Evolutionary conservation across 176 grass and related monocot species (phyloP).

Genomic region (Oryza nivara): DNA sequence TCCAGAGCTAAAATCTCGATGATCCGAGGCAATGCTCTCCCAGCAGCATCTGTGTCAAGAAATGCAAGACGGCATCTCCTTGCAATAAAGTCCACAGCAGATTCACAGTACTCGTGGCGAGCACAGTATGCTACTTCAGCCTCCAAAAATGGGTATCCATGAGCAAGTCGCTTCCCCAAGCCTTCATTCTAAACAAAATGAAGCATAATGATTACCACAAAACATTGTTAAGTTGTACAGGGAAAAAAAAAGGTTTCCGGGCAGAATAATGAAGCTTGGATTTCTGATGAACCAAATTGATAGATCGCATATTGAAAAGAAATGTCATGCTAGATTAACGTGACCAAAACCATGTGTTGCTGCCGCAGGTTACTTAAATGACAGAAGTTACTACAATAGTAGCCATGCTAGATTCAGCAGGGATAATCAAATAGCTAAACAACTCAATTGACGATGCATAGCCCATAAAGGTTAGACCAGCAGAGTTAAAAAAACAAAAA

Average conservation of each 20-base stretch:
- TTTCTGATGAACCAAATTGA: not conserved
- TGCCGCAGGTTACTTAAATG: not conserved
- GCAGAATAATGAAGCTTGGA: not conserved
- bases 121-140: slow-evolving; percentile 98
- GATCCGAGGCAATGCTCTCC: slow-evolving; percentile 72
- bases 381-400: no score
- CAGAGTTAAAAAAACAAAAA: not conserved
- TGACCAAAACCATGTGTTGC: not conserved
- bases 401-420: not conserved
- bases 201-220: not conserved
- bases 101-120: slow-evolving; percentile 86
- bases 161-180: slow-evolving; percentile 84
- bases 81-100: slow-evolving; percentile 82
- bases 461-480: not conserved
- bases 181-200: slow-evolving; percentile 67
- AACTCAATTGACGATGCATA: not conserved
- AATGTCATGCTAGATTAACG: no score
- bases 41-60: slow-evolving; percentile 85
- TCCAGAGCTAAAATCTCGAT: slow-evolving; percentile 77
- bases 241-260: not conserved
- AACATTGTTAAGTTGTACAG: not conserved
- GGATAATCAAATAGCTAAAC: slow-evolving; percentile 7
- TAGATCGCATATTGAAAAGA: not conserved
- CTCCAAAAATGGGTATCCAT: slow-evolving; percentile 89
- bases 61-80: slow-evolving; percentile 87